A percentile compares a stretch with the other conserved stretches of the same genome.
These are phyloP conservation scores for Trichoderma breve DNA, from an alignment of 2,329 filamentous ascomycete genomes.

Conservation along the genomic window DNA sequence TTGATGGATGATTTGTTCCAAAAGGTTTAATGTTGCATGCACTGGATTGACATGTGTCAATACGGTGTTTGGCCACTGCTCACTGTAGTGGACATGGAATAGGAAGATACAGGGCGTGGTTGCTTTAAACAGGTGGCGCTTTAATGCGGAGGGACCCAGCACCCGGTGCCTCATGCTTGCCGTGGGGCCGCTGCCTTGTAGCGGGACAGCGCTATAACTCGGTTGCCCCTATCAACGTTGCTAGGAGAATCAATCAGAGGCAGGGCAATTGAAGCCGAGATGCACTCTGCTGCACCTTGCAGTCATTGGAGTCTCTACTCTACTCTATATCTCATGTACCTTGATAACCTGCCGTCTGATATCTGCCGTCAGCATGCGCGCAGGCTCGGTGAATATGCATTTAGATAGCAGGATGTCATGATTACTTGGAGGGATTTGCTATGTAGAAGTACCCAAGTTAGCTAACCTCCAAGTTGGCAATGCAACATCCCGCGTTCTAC, in stretches of 20 bases:
- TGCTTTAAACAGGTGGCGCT: neutral
- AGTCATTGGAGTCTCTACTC: neutral
- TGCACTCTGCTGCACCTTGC: neutral
- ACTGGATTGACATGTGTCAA: neutral
- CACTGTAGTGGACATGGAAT: neutral
- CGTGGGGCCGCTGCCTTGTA: slow-evolving; percentile 5
- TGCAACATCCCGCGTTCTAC: neutral
- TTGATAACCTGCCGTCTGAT: neutral
- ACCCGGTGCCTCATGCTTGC: neutral
- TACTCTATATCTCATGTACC: neutral
- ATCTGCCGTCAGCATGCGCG: neutral
- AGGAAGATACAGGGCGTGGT: neutral
- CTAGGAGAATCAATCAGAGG: neutral
- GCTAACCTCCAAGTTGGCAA: neutral
- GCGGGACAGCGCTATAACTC: slow-evolving; percentile 3
- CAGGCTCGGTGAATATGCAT: neutral
- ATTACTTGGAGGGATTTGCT: neutral
- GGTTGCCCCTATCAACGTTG: slow-evolving; percentile 11
- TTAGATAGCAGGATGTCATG: neutral
- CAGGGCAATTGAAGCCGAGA: neutral
- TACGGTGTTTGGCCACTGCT: neutral
- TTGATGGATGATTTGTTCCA: neutral
- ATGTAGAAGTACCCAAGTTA: neutral
- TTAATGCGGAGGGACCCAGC: slow-evolving; percentile 11
- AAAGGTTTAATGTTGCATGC: neutral